These are phyloP conservation scores for Achlya hypogyna DNA, from an alignment of 352 stramenopile genomes.

Conservation along the genomic window DNA sequence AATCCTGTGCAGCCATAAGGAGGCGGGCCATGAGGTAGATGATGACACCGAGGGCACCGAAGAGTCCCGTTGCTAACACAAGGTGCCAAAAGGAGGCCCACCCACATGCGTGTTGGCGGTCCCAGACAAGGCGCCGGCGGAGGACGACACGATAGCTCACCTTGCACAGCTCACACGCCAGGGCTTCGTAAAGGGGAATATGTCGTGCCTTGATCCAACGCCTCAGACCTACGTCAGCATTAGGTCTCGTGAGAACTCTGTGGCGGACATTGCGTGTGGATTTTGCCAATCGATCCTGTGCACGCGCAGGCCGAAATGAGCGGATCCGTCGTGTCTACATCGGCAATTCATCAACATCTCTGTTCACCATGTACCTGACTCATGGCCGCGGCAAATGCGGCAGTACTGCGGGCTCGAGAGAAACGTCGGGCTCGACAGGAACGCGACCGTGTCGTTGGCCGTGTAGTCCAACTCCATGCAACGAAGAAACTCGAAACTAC, in stretches of 20 bases:
- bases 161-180: slow-evolving; percentile 19
- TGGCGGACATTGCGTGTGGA: slow-evolving; percentile 17
- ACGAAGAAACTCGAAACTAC: no score
- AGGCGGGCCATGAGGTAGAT: background rate
- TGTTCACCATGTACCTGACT: slow-evolving; percentile 1
- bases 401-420: slow-evolving; percentile 16
- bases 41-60: background rate
- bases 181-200: slow-evolving; percentile 10
- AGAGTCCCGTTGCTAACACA: background rate
- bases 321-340: background rate
- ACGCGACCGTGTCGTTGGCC: background rate
- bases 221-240: slow-evolving; percentile 11
- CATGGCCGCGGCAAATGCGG: slow-evolving; percentile 14
- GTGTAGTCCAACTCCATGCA: background rate
- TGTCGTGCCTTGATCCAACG: slow-evolving; percentile 6
- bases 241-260: background rate
- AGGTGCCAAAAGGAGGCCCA: background rate
- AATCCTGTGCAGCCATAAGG: background rate
- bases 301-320: slow-evolving; percentile 15
- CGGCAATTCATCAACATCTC: background rate
- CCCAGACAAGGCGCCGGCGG: background rate
- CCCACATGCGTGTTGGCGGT: background rate
- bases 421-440: no score
- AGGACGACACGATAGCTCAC: background rate
- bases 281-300: slow-evolving; percentile 11